These are phyloP conservation scores for Boletus tylopilopsis DNA, from an alignment of 768 basidiomycete genomes.

Conservation along the genomic window DNA sequence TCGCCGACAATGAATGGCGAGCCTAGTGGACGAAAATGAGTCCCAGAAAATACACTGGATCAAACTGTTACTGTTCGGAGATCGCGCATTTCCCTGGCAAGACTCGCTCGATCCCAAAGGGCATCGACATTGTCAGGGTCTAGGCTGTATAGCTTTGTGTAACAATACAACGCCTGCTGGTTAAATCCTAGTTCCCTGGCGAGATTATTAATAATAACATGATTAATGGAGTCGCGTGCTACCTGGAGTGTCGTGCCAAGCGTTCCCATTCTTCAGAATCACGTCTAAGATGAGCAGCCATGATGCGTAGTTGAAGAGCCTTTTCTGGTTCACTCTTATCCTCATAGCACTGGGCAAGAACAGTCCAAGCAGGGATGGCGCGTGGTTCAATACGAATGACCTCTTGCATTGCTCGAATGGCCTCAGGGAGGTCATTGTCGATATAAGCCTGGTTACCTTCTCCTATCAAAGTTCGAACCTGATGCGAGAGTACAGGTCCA, in stretches of 20 bases:
- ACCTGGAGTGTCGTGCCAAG: conserved; percentile 75
- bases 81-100: conserved; percentile 75
- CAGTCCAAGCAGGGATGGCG: conserved; percentile 79
- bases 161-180: conserved; percentile 91
- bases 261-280: conserved; percentile 88
- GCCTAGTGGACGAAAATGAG: conserved; percentile 13
- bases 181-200: conserved; percentile 60
- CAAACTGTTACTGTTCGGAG: conserved; percentile 51
- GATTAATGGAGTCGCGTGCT: conserved; percentile 29
- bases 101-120: conserved; percentile 83
- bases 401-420: conserved; percentile 81
- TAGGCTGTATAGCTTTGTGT: conserved; percentile 72
- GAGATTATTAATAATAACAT: conserved; percentile 56
- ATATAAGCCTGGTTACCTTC: conserved; percentile 87
- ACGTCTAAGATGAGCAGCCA: conserved; percentile 69
- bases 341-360: conserved; percentile 30
- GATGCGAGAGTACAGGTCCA: conserved; percentile 15
- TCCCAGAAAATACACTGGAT: neutral
- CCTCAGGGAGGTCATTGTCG: conserved; percentile 58
- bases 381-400: conserved; percentile 93
- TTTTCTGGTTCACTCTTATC: conserved; percentile 15
- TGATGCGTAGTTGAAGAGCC: conserved; percentile 14
- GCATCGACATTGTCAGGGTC: conserved; percentile 82
- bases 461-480: conserved; percentile 47
- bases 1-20: conserved; percentile 26